These are phyloP conservation scores for Lachancea quebecensis DNA, from an alignment of 805 yeast genomes.

Conservation along the genomic window DNA sequence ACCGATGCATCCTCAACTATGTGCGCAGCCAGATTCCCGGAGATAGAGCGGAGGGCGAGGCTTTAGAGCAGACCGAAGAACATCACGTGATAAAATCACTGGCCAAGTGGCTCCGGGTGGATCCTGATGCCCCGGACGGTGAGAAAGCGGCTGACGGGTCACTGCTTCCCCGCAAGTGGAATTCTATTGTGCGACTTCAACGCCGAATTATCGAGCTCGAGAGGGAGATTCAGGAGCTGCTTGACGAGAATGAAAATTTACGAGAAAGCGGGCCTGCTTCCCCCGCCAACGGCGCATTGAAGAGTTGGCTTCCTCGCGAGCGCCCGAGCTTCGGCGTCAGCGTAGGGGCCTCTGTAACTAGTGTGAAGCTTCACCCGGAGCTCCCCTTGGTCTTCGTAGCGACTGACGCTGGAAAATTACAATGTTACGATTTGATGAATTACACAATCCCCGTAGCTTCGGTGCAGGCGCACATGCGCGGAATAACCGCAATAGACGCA, in stretches of 20 bases:
- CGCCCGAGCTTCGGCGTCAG: constrained; percentile 40
- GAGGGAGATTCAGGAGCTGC: constrained; percentile 43
- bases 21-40: constrained; percentile 11
- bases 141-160: constrained; percentile 1
- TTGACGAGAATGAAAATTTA: constrained; percentile 34
- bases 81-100: constrained; percentile 3
- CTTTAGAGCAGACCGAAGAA: background rate
- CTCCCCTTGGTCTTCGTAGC: constrained; percentile 60
- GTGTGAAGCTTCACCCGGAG: constrained; percentile 68
- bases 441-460: constrained; percentile 53
- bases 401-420: constrained; percentile 63
- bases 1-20: constrained; percentile 14
- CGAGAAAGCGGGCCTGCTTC: constrained; percentile 2
- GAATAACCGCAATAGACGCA: constrained; percentile 37
- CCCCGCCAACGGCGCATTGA: constrained; percentile 13
- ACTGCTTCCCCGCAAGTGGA: constrained; percentile 59
- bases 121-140: constrained; percentile 4
- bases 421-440: constrained; percentile 65
- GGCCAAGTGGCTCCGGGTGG: constrained; percentile 7
- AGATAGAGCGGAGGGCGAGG: background rate
- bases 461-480: constrained; percentile 69
- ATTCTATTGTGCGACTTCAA: constrained; percentile 75
- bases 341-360: constrained; percentile 54
- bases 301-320: constrained; percentile 58
- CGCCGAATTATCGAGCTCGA: constrained; percentile 66